Conservation (phyloP, 768 basidiomycete genomes). For the Suillus discolor region DNA sequence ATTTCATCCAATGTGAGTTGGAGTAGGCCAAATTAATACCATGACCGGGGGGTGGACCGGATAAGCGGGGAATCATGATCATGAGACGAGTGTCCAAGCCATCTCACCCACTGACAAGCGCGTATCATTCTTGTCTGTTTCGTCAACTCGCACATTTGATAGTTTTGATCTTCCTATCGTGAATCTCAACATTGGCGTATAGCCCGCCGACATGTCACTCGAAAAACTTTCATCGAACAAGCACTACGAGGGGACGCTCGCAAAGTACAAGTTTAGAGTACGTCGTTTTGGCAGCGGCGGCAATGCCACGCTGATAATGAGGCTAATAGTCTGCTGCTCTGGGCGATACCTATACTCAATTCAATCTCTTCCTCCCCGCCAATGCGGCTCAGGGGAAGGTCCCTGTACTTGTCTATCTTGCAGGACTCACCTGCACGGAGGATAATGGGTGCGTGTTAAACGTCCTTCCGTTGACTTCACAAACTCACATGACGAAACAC, state of each 20-base stretch:
- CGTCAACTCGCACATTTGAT: neutral
- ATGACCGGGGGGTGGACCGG: conserved; percentile 4
- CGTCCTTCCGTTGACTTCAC: neutral
- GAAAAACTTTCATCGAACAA: conserved; percentile 77
- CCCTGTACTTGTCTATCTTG: conserved; percentile 82
- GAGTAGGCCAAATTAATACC: neutral
- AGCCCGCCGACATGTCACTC: conserved; percentile 36
- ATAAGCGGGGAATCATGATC: conserved; percentile 1
- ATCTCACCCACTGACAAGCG: conserved; percentile 2
- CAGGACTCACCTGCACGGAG: conserved; percentile 89
- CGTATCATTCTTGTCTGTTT: conserved; percentile 4
- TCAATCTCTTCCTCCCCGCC: conserved; percentile 89
- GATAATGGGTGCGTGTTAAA: conserved; percentile 75
- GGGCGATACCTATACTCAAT: conserved; percentile 69
- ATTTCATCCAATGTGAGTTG: neutral
- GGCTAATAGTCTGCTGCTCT: conserved; percentile 61
- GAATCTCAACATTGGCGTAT: conserved; percentile 16
- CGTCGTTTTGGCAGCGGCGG: conserved; percentile 16
- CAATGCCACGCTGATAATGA: neutral
- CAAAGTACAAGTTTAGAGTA: conserved; percentile 88
- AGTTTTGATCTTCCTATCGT: conserved; percentile 8
- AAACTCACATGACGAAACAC: neutral
- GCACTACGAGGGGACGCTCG: conserved; percentile 77
- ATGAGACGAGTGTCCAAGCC: neutral
- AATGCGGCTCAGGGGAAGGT: conserved; percentile 57